phyloP scores from a whole-genome alignment of 73 alveolate species.

The Effrenium voratum region DNA sequence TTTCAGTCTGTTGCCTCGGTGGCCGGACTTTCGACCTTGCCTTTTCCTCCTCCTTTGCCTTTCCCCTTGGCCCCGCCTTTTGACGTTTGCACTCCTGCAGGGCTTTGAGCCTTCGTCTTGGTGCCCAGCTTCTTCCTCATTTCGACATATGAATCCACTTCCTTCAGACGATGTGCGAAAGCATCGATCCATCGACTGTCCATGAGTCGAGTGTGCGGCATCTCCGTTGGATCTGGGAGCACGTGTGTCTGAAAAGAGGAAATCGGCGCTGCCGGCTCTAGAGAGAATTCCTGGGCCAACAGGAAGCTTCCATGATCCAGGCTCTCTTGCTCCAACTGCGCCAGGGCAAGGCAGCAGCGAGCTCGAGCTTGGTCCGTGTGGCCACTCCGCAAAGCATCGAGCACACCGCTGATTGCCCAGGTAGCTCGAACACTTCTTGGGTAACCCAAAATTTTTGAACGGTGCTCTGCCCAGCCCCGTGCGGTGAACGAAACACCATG shows the following conservation, averaged over 20 bases:
- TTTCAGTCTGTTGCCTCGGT: neutral
- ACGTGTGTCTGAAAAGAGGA: neutral
- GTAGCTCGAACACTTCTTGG: neutral
- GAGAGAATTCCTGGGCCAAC: neutral
- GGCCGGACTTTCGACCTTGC: neutral
- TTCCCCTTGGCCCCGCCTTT: neutral
- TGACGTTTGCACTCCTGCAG: neutral
- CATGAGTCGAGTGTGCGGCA: neutral
- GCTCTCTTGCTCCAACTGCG: neutral
- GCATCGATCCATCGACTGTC: neutral
- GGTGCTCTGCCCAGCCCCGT: slow-evolving; percentile 7
- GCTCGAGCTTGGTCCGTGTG: neutral
- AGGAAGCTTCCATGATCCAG: neutral
- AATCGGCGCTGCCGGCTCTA: neutral
- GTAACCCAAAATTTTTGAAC: neutral
- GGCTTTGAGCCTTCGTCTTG: neutral
- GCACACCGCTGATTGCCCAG: neutral
- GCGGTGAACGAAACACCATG: neutral
- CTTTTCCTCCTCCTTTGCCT: neutral
- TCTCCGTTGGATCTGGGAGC: neutral
- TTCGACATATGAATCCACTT: neutral
- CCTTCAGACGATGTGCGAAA: neutral
- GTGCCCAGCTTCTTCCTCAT: neutral
- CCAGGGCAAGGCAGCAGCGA: neutral
- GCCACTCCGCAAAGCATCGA: neutral